Conservation (phyloP, 768 basidiomycete species). For the Vararia minispora region DNA sequence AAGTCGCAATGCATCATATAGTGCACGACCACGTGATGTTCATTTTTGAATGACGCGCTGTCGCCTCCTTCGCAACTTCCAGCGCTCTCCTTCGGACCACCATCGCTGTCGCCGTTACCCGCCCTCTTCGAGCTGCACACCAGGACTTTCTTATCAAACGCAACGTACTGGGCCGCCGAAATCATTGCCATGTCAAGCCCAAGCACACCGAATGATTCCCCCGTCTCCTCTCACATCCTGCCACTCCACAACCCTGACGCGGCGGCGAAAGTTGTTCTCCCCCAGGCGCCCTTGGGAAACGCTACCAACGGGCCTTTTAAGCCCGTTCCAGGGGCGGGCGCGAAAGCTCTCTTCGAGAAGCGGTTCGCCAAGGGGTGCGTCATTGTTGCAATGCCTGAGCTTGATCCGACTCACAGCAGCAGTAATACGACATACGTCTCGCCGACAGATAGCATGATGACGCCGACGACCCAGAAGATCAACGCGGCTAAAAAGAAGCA, state of each 20-base stretch:
- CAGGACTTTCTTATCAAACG: constrained; percentile 1
- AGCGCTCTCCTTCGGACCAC: too few species aligned
- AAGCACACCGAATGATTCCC: constrained; percentile 57
- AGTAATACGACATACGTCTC: constrained; percentile 77
- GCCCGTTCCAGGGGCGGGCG: constrained; percentile 64
- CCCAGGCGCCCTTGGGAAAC: constrained; percentile 73
- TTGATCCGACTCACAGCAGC: constrained; percentile 4
- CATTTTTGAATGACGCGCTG: constrained; percentile 10
- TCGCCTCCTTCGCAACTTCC: background rate
- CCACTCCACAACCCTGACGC: constrained; percentile 81
- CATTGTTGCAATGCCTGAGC: constrained; percentile 1
- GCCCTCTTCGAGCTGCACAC: constrained; percentile 2
- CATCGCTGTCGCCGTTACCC: background rate
- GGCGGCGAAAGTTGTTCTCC: constrained; percentile 66
- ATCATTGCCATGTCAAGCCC: constrained; percentile 38
- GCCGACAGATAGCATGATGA: constrained; percentile 92
- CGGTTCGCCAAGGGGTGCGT: constrained; percentile 81
- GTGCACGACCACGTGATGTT: constrained; percentile 15
- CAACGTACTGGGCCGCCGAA: background rate
- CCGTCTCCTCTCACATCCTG: constrained; percentile 46
- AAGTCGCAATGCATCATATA: background rate
- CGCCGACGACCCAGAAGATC: constrained; percentile 87
- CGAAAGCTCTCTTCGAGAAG: constrained; percentile 88
- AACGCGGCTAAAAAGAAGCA: constrained; percentile 88
- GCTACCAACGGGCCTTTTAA: constrained; percentile 39